These are phyloP conservation scores for Paulownia fortunei DNA, from an alignment of 257 asterid species.

Conservation along the genomic window DNA sequence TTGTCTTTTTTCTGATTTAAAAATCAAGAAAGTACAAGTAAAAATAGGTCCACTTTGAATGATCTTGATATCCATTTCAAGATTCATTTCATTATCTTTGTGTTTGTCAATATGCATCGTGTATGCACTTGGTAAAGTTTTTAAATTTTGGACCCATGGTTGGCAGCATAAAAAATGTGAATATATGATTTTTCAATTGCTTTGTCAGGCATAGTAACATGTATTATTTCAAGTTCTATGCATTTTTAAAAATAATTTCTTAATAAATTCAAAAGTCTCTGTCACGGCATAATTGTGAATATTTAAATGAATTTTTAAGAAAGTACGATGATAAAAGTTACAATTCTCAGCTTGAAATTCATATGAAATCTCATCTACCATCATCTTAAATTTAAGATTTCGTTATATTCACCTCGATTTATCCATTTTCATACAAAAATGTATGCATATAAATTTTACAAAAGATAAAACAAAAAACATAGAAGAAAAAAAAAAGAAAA, in stretches of 20 bases:
- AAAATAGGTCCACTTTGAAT: neutral
- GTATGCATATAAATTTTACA: constrained; percentile 12
- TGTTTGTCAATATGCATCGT: neutral
- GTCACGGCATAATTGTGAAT: no score
- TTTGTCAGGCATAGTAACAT: no score
- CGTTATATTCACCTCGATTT: neutral
- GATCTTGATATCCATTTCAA: neutral
- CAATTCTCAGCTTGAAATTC: no score
- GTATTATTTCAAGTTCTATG: no score
- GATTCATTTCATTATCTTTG: neutral
- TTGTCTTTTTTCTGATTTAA: neutral
- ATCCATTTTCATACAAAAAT: neutral
- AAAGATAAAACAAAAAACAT: neutral
- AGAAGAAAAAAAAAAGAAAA: neutral
- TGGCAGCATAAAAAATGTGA: neutral
- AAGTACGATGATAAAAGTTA: no score
- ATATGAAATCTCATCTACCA: neutral
- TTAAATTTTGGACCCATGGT: neutral
- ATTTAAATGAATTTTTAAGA: no score
- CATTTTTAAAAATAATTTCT: no score
- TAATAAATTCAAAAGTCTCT: no score
- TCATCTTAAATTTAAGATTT: neutral
- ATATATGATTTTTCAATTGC: no score
- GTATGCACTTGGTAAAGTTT: no score
- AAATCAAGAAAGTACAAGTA: neutral